phyloP scores from a whole-genome alignment of 2,329 filamentous ascomycete genomes.

The Pseudogymnoascus verrucosus region DNA sequence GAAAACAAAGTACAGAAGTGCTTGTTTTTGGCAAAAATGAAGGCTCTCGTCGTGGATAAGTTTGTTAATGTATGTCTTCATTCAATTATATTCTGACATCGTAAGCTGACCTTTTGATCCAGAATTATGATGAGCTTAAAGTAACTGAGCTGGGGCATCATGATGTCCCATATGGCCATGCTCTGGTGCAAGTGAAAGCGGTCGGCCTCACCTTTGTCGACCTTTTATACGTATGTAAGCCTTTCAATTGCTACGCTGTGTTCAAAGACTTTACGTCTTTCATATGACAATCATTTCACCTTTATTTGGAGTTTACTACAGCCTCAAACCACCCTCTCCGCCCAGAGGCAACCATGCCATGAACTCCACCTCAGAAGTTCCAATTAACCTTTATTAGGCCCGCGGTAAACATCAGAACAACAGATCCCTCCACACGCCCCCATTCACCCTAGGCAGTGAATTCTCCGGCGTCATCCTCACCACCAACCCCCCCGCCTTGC shows the following conservation, averaged over 20 bases:
- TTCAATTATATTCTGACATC: constrained; percentile 10
- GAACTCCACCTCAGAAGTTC: not conserved
- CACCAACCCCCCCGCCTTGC: constrained; percentile 35
- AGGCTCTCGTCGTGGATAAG: constrained; percentile 32
- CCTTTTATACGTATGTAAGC: constrained; percentile 40
- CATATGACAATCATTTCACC: not conserved
- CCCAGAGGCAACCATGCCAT: constrained; percentile 6
- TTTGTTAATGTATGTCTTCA: constrained; percentile 27
- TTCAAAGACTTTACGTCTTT: not conserved
- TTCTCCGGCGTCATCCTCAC: constrained; percentile 46
- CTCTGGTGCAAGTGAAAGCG: constrained; percentile 43
- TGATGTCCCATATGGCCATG: constrained; percentile 28
- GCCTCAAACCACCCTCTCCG: not conserved
- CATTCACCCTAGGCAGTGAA: constrained; percentile 53
- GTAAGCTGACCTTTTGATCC: constrained; percentile 17
- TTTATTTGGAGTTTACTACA: not conserved
- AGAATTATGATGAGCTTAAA: constrained; percentile 25
- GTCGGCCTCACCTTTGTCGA: constrained; percentile 54
- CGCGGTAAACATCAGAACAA: constrained; percentile 55
- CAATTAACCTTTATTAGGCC: constrained; percentile 27
- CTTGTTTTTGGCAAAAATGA: constrained; percentile 25
- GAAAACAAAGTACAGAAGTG: not conserved
- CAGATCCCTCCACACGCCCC: constrained; percentile 44
- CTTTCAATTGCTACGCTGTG: not conserved
- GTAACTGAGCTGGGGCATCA: constrained; percentile 30